Conservation (phyloP, 768 basidiomycete species). For the Boletus huronensis region DNA sequence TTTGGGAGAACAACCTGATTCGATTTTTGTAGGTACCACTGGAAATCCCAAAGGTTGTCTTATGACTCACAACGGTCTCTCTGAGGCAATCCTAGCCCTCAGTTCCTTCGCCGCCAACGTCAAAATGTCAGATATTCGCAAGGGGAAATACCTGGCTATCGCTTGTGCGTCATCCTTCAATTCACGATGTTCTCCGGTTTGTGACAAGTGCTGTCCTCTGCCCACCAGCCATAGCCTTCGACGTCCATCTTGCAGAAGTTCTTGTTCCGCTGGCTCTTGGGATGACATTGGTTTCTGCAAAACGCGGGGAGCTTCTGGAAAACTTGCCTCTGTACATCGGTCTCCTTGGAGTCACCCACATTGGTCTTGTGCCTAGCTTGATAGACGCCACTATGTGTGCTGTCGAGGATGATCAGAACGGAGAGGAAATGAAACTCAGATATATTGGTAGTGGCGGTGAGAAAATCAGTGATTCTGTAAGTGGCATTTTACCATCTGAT, state of each 20-base stretch:
- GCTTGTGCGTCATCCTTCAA: slow-evolving; percentile 36
- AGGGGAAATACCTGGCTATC: slow-evolving; percentile 37
- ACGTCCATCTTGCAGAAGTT: slow-evolving; percentile 48
- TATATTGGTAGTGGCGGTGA: slow-evolving; percentile 51
- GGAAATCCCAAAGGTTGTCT: slow-evolving; percentile 52
- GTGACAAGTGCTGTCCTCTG: background rate
- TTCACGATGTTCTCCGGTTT: background rate
- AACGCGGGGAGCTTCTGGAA: slow-evolving; percentile 37
- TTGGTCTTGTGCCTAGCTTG: slow-evolving; percentile 51
- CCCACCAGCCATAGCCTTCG: slow-evolving; percentile 46
- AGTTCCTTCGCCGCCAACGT: slow-evolving; percentile 22
- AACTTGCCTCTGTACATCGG: slow-evolving; percentile 40
- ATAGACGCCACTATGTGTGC: slow-evolving; percentile 46
- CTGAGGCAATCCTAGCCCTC: slow-evolving; percentile 31
- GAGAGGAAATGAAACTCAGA: slow-evolving; percentile 33
- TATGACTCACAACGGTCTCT: slow-evolving; percentile 35
- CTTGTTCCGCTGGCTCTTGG: slow-evolving; percentile 41
- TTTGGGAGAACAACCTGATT: slow-evolving; percentile 9
- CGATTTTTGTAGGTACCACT: slow-evolving; percentile 37
- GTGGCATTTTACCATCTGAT: slow-evolving; percentile 8
- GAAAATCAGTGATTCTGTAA: slow-evolving; percentile 49
- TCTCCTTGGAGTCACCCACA: slow-evolving; percentile 44
- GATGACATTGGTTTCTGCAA: slow-evolving; percentile 43
- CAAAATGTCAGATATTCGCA: slow-evolving; percentile 23
- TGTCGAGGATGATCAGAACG: slow-evolving; percentile 29